Evolutionary conservation across 768 basidiomycete genomes (phyloP), one percentile per base, ranked within the genome.

Genomic region (Boletus pseudopeckii): DNA sequence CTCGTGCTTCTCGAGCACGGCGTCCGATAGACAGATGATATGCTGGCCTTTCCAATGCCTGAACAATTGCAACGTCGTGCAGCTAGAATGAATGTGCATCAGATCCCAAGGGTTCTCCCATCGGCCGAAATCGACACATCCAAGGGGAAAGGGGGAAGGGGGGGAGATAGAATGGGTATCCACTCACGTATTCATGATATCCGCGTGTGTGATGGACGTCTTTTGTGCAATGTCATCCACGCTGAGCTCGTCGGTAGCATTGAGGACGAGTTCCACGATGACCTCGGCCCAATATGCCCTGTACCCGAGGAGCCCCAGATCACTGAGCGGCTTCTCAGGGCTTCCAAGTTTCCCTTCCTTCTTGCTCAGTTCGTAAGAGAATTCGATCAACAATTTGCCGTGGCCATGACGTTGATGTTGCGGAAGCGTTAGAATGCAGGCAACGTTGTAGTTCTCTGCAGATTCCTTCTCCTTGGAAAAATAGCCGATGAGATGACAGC

Each of bases 401-500:
- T 93, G 97, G 6, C 95, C 95, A 67, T 91, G 87, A 33, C 96
- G 88, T 71, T 99, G 97, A 68, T 98, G 92, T 68, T 99, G 97
- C 6, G 97, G 97, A 39, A 99, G 80, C n/a, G 97, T 94, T 54
- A 98, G 75, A 72, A 99, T 98, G 79, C 97, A 99, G 0, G 97
- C 97, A 50, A 99, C 91, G 71, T 99, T 99, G 79, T 98, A 99
- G 64, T 86, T 92, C 64, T 99, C 97, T 26, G 97, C 89, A 3
- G 85, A 95, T 71, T 99, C 97, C 70, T 99, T 99, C 76, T 99
- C 97, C 68, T 98, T 98, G 28, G 94, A 98, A 73, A 99, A 99
- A 74, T 98, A 99, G 24, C 96, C 96, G 59, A 99, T 89, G 60
- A 97, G 74, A 69, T 99, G 97, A 70, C 91, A 93, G 32, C 97